Evolutionary conservation across 2,329 filamentous ascomycete genomes (phyloP), one percentile per base, ranked within the genome.

Genomic region (Alternaria infectoria): DNA sequence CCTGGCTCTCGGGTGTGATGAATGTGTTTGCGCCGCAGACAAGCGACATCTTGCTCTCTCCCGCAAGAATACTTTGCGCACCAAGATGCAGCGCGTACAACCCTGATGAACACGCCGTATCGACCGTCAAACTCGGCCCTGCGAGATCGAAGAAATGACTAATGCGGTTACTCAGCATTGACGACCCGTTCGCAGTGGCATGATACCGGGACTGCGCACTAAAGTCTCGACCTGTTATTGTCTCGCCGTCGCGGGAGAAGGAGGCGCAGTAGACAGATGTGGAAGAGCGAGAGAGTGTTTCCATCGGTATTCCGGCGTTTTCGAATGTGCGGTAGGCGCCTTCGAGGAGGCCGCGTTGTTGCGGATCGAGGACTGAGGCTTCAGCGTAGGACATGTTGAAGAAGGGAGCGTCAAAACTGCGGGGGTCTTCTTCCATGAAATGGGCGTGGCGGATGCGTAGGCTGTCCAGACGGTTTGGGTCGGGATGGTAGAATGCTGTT

Each of bases 91-190:
- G 50, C 1, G 69, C 69, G 4, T 68, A 60, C 28, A 73, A 25
- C 5, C 57, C 57, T 28, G 59, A 65, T 7, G 73, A 74, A 51
- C 73, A 75, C 1, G 70, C 72, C 9, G 73, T 74, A 40, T 74
- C 70, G 6, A 75, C 28, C 0, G 68, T 69, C 10, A 74, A 12
- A 12, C 61, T 67, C 0, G 72, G 56, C 2, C 73, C 73, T 12
- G 49, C 26, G 3, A 74, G 56, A 45, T 75, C 62, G 49, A 70
- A 76, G 19, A 68, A 63, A 50, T 65, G 66, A 26, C 63, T 67
- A 6, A 71, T 45, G n/a, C 68, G 54, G 45, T 72, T 72, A 4
- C 71, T 65, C 19, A 75, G 69, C 61, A 77, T 74, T 2, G 72
- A 69, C 26, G 67, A 51, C n/a, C 63, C 54, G 2, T 52, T 60